A percentile compares a stretch with the other conserved stretches of the same genome.
Conservation (phyloP, 2,329 filamentous ascomycete species). For the Cytospora leucostoma region DNA sequence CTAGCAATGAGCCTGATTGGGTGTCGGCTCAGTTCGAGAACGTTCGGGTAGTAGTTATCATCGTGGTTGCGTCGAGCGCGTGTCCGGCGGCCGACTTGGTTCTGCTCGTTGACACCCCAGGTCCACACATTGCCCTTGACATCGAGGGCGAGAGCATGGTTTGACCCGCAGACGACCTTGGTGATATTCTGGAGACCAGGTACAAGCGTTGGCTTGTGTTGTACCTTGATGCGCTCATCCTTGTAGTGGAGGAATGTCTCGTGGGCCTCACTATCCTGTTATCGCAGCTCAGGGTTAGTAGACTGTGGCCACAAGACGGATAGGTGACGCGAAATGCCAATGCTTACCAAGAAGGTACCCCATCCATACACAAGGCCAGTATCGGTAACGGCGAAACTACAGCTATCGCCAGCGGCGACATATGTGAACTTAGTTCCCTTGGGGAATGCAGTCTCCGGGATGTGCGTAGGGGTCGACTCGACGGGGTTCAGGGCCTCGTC, state of each 20-base stretch:
- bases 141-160: conserved; percentile 62
- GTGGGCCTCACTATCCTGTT: conserved; percentile 30
- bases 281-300: conserved; percentile 9
- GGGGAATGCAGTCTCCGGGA: conserved; percentile 54
- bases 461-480: conserved; percentile 58
- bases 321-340: neutral
- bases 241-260: conserved; percentile 27
- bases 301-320: conserved; percentile 7
- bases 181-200: conserved; percentile 57
- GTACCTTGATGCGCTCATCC: conserved; percentile 29
- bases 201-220: conserved; percentile 46
- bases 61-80: conserved; percentile 22
- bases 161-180: conserved; percentile 55
- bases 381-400: conserved; percentile 62
- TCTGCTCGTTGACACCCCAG: conserved; percentile 65
- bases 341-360: conserved; percentile 63
- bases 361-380: conserved; percentile 66
- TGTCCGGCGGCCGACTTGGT: conserved; percentile 58
- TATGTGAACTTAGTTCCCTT: conserved; percentile 58
- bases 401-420: conserved; percentile 61
- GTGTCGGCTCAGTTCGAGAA: conserved; percentile 34
- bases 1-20: conserved; percentile 55
- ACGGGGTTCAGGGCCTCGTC: conserved; percentile 59
- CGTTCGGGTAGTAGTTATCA: conserved; percentile 27
- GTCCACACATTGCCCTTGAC: conserved; percentile 59